Conservation (phyloP, 352 stramenopile genomes). For the Phytophthora cryptogea region DNA sequence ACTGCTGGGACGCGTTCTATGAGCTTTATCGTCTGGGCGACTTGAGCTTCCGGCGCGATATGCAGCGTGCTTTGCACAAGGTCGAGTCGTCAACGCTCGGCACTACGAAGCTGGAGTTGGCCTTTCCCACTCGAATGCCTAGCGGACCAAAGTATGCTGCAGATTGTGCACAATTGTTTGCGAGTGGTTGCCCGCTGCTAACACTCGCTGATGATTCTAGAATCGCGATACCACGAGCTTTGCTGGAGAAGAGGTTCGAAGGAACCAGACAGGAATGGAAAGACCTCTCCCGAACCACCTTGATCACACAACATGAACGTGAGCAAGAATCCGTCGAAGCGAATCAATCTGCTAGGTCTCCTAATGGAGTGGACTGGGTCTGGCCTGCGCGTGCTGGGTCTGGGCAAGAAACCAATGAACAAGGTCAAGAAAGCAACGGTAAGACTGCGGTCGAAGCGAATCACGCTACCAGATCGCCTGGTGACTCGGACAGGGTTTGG, state of each 20-base stretch:
- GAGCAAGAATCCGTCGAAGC: background rate
- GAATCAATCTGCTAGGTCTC: background rate
- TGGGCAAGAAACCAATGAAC: slow-evolving; percentile 1
- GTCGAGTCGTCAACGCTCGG: slow-evolving; percentile 61
- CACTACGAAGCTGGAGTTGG: slow-evolving; percentile 55
- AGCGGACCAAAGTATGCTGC: slow-evolving; percentile 12
- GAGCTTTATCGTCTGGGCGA: slow-evolving; percentile 44
- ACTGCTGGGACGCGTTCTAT: slow-evolving; percentile 59
- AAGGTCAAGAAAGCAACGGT: slow-evolving; percentile 12
- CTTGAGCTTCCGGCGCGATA: slow-evolving; percentile 65
- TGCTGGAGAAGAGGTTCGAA: slow-evolving; percentile 39
- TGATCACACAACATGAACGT: slow-evolving; percentile 16
- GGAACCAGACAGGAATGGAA: slow-evolving; percentile 37
- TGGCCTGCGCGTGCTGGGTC: background rate
- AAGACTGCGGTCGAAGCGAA: slow-evolving; percentile 5
- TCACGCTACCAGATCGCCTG: slow-evolving; percentile 8
- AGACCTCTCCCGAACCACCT: slow-evolving; percentile 41
- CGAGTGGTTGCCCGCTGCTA: background rate
- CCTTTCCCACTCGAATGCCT: slow-evolving; percentile 29
- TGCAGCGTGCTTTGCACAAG: slow-evolving; percentile 57
- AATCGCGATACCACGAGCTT: slow-evolving; percentile 32
- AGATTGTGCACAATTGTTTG: background rate
- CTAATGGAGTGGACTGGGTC: too few relatives aligned
- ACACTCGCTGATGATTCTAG: slow-evolving; percentile 12
- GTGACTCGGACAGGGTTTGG: slow-evolving; percentile 30